Base-by-base conservation (phyloP, 2,329 filamentous ascomycete species). In the Fusarium sp. region DNA sequence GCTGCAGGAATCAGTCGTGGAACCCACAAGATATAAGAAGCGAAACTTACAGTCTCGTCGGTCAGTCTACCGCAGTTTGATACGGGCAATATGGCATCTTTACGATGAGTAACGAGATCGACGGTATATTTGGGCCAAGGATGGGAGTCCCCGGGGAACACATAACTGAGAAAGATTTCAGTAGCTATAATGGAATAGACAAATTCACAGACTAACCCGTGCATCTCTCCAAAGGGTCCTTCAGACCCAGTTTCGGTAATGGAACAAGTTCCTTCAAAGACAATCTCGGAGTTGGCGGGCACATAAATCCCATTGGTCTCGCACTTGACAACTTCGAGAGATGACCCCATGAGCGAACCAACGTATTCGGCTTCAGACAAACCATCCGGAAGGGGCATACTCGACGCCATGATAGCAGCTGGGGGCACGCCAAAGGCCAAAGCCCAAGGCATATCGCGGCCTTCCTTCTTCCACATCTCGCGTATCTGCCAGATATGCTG, bases 381-480 rank as follows among this genome's bases (percentile, higher is more conserved):
- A 0, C 62, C 62, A 6, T 57, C 49, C 5, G 79, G 62, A 5
- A 58, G 68, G 0, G 80, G 80, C 78, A 82, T 80, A 23, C 72
- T 74, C 0, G 79, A 70, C 0, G 79, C 80, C 75, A 84, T 80
- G 42, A 80, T 78, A 2, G 80, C 81, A 0, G 78, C 78, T 0
- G 82, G 82, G 0, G 82, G 82, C 0, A 80, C 82, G 6, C 82
- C 82, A 32, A 84, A 77, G 0, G 72, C 76, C 13, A 82, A 51
- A 2, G 79, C 78, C 77, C 77, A 84, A 0, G 81, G 80, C 37
- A 80, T 75, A 19, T 83, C 80, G 9, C 75, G 72, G 2, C 78
- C 78, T 13, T 74, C 71, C 11, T 61, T 61, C 53, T 77, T 77
- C 80, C 80, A 84, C 75, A 76, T 73, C 39, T 82, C 67, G 14